Conservation (phyloP, 768 basidiomycete species). For the Xanthoconium stramineum region DNA sequence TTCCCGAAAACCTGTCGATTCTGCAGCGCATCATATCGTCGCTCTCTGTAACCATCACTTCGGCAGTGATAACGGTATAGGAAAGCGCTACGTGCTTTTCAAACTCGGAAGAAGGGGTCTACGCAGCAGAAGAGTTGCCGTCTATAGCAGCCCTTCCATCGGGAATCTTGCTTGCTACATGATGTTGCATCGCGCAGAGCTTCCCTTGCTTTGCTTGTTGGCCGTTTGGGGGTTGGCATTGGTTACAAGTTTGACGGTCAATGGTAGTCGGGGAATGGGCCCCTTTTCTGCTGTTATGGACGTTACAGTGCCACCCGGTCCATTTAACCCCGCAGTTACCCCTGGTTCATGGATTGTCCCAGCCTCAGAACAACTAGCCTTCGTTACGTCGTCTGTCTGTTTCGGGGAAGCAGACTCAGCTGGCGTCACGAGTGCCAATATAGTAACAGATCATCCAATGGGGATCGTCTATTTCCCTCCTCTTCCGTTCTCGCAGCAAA, state of each 20-base stretch:
- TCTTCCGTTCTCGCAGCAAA: background rate
- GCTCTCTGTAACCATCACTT: slow-evolving; percentile 12
- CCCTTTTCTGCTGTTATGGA: accelerated
- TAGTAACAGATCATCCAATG: background rate
- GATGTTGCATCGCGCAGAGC: slow-evolving; percentile 2
- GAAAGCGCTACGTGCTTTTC: slow-evolving; percentile 16
- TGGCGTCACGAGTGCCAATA: background rate
- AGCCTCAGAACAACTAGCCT: slow-evolving; percentile 1
- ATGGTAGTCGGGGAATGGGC: slow-evolving; percentile 2
- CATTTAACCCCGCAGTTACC: background rate
- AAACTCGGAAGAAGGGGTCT: slow-evolving; percentile 9
- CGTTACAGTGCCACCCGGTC: background rate
- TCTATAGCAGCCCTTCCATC: slow-evolving; percentile 13
- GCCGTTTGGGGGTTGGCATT: slow-evolving; percentile 14
- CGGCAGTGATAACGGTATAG: slow-evolving; percentile 10
- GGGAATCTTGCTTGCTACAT: slow-evolving; percentile 7
- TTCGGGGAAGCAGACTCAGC: background rate
- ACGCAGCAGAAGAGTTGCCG: slow-evolving; percentile 5
- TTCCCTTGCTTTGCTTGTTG: slow-evolving; percentile 9
- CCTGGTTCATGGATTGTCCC: background rate
- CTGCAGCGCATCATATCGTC: slow-evolving; percentile 9
- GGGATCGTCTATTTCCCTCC: slow-evolving; percentile 16
- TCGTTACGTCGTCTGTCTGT: slow-evolving; percentile 4
- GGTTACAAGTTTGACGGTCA: slow-evolving; percentile 12
- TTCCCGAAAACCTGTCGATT: background rate